phyloP scores from a whole-genome alignment of 768 basidiomycete species.

The Hygrophoropsis aurantiaca region DNA sequence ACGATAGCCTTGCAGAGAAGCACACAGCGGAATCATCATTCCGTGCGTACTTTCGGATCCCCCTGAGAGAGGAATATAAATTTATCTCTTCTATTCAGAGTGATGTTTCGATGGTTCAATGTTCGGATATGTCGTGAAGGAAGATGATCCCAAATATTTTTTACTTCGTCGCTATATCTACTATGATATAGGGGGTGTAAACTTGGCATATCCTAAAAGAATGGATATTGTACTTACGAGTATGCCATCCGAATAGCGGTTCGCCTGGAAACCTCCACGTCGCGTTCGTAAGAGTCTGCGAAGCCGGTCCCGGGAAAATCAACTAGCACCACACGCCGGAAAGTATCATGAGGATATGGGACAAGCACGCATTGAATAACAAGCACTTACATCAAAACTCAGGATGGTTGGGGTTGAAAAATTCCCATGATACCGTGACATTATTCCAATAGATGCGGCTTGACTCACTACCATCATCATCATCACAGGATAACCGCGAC shows the following conservation, averaged over 20 bases:
- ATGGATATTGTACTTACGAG: constrained; percentile 20
- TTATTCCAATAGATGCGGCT: too few relatives aligned
- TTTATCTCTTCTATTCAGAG: too few relatives aligned
- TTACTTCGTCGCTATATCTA: constrained; percentile 23
- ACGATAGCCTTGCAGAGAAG: too few relatives aligned
- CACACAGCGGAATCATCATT: too few relatives aligned
- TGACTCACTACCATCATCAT: too few relatives aligned
- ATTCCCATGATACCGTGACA: too few relatives aligned
- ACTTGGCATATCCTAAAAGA: background rate
- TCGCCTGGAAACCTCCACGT: constrained; percentile 20
- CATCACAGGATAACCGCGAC: too few relatives aligned
- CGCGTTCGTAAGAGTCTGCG: constrained; percentile 21
- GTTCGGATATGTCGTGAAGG: constrained; percentile 35
- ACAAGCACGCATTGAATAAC: too few relatives aligned
- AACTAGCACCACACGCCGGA: constrained; percentile 14
- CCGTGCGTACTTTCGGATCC: too few relatives aligned
- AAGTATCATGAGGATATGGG: constrained; percentile 13
- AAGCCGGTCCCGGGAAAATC: constrained; percentile 26
- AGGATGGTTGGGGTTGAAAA: too few relatives aligned
- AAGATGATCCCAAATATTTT: constrained; percentile 32
- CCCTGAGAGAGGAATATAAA: too few relatives aligned
- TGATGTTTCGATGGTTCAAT: constrained; percentile 17
- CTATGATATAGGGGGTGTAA: background rate
- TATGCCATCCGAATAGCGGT: constrained; percentile 25
- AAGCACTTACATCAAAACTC: too few relatives aligned